These are phyloP conservation scores for Dactylonectria estremocensis DNA, from an alignment of 2,329 filamentous ascomycete species.

Conservation along the genomic window DNA sequence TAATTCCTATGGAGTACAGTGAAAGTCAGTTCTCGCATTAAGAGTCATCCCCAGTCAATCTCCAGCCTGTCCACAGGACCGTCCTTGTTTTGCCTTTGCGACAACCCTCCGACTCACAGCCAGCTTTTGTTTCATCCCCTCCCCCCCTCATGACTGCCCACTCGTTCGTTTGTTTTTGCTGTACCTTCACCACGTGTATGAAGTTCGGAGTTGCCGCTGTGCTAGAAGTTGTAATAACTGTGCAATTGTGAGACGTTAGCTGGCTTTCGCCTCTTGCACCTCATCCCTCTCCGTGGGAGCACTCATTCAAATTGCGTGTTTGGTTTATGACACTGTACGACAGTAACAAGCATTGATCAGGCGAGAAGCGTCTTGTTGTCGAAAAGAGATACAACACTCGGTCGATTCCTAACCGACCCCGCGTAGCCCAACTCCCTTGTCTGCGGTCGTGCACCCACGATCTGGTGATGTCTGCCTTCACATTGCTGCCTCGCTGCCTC, in stretches of 20 bases:
- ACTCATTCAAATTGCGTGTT: neutral
- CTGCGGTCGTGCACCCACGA: neutral
- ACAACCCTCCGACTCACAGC: neutral
- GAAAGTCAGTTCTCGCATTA: constrained; percentile 17
- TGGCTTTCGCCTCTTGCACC: neutral
- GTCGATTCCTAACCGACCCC: constrained; percentile 9
- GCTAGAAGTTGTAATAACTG: too few species aligned
- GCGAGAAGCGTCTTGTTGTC: neutral
- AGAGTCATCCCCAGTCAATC: constrained; percentile 27
- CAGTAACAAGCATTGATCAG: neutral
- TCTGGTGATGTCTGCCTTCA: constrained; percentile 24
- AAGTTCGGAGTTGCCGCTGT: too few species aligned
- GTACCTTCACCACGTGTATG: neutral
- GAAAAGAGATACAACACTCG: constrained; percentile 1
- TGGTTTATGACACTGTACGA: neutral
- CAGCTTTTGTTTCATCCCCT: constrained; percentile 14
- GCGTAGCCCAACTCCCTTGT: constrained; percentile 8
- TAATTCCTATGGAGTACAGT: too few species aligned
- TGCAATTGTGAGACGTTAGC: too few species aligned
- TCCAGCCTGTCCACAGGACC: neutral
- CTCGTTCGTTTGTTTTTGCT: constrained; percentile 22
- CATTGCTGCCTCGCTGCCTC: constrained; percentile 17
- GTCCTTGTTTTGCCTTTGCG: constrained; percentile 6
- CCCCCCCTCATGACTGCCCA: neutral
- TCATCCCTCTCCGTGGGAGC: too few species aligned